phyloP scores from a whole-genome alignment of 2,329 filamentous ascomycete species.

The Spiromastix sp. region DNA sequence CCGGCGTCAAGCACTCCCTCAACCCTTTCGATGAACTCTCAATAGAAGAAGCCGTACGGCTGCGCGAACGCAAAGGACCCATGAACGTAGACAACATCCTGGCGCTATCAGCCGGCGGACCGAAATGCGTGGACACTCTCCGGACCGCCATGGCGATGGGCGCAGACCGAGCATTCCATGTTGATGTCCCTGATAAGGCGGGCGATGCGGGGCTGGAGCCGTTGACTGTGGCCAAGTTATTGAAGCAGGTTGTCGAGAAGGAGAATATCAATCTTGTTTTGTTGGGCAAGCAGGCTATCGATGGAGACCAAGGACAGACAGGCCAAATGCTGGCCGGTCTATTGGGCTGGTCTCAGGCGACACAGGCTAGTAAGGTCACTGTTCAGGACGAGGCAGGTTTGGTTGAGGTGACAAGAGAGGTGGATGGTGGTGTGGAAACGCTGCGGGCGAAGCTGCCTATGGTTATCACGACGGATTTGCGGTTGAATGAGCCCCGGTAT shows the following conservation, averaged over 20 bases:
- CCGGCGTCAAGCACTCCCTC: conserved; percentile 93
- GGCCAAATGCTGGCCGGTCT: conserved; percentile 95
- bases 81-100: conserved; percentile 83
- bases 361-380: conserved; percentile 76
- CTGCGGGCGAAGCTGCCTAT: conserved; percentile 76
- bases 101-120: conserved; percentile 74
- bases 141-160: conserved; percentile 99
- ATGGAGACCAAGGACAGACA: conserved; percentile 91
- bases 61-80: conserved; percentile 77
- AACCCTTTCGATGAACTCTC: conserved; percentile 99
- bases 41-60: conserved; percentile 87
- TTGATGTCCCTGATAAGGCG: conserved; percentile 62
- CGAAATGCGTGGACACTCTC: conserved; percentile 79
- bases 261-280: conserved; percentile 88
- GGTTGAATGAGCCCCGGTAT: conserved; percentile 90
- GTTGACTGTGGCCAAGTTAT: conserved; percentile 81
- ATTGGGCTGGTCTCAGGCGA: conserved; percentile 87
- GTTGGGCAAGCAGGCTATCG: conserved; percentile 95
- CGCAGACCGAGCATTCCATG: conserved; percentile 81
- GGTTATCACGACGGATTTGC: conserved; percentile 88
- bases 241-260: conserved; percentile 66
- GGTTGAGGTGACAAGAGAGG: conserved; percentile 76
- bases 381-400: conserved; percentile 57
- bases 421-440: conserved; percentile 92
- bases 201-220: conserved; percentile 61